phyloP scores from a whole-genome alignment of 345 rosid species.

The Gossypium raimondii region DNA sequence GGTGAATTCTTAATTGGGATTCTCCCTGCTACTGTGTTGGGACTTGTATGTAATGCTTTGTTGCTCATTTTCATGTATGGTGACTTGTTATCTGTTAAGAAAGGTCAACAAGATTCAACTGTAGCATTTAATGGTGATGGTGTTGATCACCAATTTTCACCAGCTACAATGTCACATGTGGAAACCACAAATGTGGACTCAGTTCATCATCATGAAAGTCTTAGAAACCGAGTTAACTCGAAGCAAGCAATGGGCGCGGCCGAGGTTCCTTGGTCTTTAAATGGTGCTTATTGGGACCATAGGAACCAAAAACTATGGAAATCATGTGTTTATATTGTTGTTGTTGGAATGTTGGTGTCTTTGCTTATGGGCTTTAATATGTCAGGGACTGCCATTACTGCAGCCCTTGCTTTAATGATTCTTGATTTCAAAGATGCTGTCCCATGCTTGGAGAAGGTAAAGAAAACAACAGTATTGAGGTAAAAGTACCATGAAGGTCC shows the following conservation, averaged over 20 bases:
- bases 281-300: constrained; percentile 14
- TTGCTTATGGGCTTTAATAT: constrained; percentile 69
- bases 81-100: constrained; percentile 49
- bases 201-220: constrained; percentile 26
- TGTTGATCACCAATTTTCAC: constrained; percentile 59
- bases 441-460: constrained; percentile 80
- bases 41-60: constrained; percentile 49
- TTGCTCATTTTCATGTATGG: constrained; percentile 63
- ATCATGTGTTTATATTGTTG: constrained; percentile 52
- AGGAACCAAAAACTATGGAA: constrained; percentile 51
- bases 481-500: too few relatives aligned
- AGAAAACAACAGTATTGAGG: neutral
- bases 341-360: constrained; percentile 64
- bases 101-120: constrained; percentile 44
- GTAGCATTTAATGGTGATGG: constrained; percentile 44
- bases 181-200: neutral
- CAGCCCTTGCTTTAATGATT: constrained; percentile 76
- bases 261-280: constrained; percentile 26
- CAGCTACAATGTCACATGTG: constrained; percentile 58
- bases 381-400: constrained; percentile 87
- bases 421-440: constrained; percentile 85
- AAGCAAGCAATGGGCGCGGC: constrained; percentile 25
- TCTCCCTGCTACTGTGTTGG: constrained; percentile 61
- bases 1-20: constrained; percentile 54
- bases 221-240: constrained; percentile 38